Conservation (phyloP, 768 basidiomycete species). For the Crucibulum laeve region DNA sequence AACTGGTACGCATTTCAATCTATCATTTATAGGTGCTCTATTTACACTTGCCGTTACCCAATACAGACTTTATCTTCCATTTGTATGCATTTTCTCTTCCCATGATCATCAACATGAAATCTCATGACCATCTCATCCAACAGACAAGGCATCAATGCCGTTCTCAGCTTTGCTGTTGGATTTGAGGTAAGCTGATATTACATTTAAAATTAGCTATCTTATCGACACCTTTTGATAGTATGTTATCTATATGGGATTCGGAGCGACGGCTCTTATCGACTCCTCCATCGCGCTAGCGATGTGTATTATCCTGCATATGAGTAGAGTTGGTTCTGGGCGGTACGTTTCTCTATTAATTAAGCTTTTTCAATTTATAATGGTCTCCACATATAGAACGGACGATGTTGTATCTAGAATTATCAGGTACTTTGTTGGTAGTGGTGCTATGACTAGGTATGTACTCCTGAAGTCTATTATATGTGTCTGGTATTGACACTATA, state of each 20-base stretch:
- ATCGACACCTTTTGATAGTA: constrained; percentile 14
- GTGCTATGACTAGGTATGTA: no score
- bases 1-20: constrained; percentile 10
- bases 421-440: no score
- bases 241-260: constrained; percentile 25
- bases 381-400: neutral
- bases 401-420: neutral
- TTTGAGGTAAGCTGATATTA: neutral
- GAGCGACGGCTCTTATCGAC: constrained; percentile 22
- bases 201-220: neutral
- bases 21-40: neutral
- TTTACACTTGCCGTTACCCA: neutral
- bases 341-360: constrained; percentile 8
- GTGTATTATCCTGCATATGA: constrained; percentile 27
- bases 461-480: no score
- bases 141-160: neutral
- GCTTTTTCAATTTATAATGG: neutral
- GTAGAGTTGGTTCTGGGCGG: constrained; percentile 13
- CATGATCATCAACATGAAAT: neutral
- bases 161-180: neutral
- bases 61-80: neutral
- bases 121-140: neutral
- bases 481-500: no score
- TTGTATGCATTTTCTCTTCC: neutral
- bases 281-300: constrained; percentile 23